phyloP scores from a whole-genome alignment of 1,284 basidiomycete species.

The Moniliophthora roreri region DNA sequence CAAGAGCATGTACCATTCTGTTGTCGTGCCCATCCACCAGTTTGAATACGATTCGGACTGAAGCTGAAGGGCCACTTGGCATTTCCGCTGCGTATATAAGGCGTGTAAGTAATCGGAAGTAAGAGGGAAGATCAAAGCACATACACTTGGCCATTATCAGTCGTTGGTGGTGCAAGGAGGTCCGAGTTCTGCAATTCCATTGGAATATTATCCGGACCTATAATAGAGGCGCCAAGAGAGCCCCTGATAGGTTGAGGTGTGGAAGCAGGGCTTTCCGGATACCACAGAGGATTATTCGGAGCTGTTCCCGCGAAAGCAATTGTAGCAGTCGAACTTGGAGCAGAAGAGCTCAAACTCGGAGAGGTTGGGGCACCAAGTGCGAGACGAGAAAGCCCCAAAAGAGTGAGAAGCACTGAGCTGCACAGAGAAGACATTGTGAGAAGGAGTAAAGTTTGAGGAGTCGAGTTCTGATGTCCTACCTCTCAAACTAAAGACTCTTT shows the following conservation, averaged over 20 bases:
- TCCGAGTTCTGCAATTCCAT: constrained; percentile 51
- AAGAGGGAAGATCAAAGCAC: constrained; percentile 21
- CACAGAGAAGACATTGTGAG: not conserved
- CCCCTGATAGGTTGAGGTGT: constrained; percentile 38
- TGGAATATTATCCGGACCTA: constrained; percentile 49
- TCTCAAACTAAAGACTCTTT: no score
- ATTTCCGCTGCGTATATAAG: constrained; percentile 38
- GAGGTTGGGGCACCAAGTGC: not conserved
- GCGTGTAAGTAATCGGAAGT: not conserved
- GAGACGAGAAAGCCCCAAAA: not conserved
- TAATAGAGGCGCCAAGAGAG: constrained; percentile 35
- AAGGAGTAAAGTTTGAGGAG: no score
- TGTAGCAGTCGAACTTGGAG: constrained; percentile 7
- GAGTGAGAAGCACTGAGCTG: not conserved
- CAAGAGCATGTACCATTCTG: constrained; percentile 51
- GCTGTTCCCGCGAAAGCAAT: constrained; percentile 15
- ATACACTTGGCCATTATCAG: constrained; percentile 52
- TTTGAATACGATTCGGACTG: constrained; percentile 66
- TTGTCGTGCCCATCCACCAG: constrained; percentile 74
- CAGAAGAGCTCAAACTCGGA: not conserved
- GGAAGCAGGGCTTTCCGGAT: constrained; percentile 18
- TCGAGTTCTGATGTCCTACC: no score
- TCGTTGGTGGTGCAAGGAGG: constrained; percentile 49
- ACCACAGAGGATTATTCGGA: constrained; percentile 31
- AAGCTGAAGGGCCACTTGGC: constrained; percentile 73